phyloP scores from a whole-genome alignment of 306 rosid genomes.

The Rubus parviflorus region DNA sequence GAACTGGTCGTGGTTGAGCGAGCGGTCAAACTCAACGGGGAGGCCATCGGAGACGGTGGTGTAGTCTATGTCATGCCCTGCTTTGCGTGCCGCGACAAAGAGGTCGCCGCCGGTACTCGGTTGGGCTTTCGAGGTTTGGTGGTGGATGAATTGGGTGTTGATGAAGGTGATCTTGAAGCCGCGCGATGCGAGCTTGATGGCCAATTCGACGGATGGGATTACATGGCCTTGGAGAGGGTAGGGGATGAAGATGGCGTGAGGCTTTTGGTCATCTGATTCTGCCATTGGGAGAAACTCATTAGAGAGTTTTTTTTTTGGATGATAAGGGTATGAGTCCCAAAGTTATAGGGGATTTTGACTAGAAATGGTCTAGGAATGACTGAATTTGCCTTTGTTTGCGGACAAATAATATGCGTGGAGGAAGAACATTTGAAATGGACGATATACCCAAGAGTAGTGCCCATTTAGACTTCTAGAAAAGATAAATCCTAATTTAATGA shows the following conservation, averaged over 20 bases:
- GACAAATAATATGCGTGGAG: neutral
- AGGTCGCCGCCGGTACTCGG: conserved; percentile 20
- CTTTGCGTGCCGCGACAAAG: conserved; percentile 29
- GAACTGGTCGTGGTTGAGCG: conserved; percentile 56
- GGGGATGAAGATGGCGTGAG: conserved; percentile 56
- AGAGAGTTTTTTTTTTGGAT: neutral
- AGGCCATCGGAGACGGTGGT: conserved; percentile 58
- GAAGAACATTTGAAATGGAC: conserved; percentile 8
- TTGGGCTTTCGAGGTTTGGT: conserved; percentile 36
- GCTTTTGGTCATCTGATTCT: conserved; percentile 14
- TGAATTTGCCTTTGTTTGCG: conserved; percentile 22
- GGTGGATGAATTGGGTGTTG: conserved; percentile 58
- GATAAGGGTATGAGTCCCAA: neutral
- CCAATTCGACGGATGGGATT: conserved; percentile 53
- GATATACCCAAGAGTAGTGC: neutral
- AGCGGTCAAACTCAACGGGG: conserved; percentile 48
- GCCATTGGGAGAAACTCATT: conserved; percentile 6
- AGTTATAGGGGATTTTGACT: conserved; percentile 14
- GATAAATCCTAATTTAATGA: too few species aligned
- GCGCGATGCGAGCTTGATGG: conserved; percentile 52
- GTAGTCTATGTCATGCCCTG: conserved; percentile 52
- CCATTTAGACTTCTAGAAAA: too few species aligned
- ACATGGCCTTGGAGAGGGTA: conserved; percentile 72
- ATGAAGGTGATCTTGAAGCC: conserved; percentile 59
- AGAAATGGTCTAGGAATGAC: neutral